Evolutionary conservation across 2,329 filamentous ascomycete genomes (phyloP).

Genomic region (Boeremia lycopersici): DNA sequence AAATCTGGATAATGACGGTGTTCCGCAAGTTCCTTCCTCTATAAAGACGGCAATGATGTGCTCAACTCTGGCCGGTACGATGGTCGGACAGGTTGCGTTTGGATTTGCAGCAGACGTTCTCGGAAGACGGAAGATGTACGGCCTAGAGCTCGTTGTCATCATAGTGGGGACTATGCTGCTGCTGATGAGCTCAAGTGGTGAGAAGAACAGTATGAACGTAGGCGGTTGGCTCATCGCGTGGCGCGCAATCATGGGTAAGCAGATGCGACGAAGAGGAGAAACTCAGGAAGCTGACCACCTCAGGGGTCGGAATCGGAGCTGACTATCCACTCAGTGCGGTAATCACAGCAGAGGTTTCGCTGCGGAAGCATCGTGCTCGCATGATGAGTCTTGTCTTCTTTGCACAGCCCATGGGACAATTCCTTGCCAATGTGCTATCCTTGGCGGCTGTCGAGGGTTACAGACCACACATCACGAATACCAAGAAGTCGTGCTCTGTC

Average conservation of each 20-base stretch:
- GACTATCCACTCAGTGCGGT: conserved; percentile 48
- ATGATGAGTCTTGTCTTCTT: conserved; percentile 52
- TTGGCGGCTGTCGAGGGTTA: conserved; percentile 37
- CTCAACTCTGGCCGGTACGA: conserved; percentile 48
- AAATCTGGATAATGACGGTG: conserved; percentile 23
- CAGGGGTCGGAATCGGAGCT: conserved; percentile 46
- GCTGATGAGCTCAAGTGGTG: conserved; percentile 46
- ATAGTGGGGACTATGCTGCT: conserved; percentile 49
- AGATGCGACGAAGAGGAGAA: neutral
- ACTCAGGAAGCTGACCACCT: neutral
- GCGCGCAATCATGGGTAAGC: conserved; percentile 48
- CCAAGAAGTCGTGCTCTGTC: conserved; percentile 15
- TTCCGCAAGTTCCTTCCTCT: conserved; percentile 33
- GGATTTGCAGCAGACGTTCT: conserved; percentile 47
- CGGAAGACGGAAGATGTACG: conserved; percentile 50
- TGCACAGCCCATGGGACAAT: conserved; percentile 51
- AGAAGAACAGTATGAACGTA: conserved; percentile 45
- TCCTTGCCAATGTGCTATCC: conserved; percentile 40
- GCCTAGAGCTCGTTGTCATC: conserved; percentile 49
- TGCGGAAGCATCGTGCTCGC: conserved; percentile 44
- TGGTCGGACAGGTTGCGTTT: conserved; percentile 48
- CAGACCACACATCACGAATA: conserved; percentile 30
- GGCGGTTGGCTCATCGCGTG: conserved; percentile 49
- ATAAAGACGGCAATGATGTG: conserved; percentile 48
- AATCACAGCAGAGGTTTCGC: conserved; percentile 50